Percentiles rank a stretch among this genome's conserved stretches.
These are phyloP conservation scores for Abrus pulchellus DNA, from an alignment of 306 rosid genomes.

Conservation along the genomic window DNA sequence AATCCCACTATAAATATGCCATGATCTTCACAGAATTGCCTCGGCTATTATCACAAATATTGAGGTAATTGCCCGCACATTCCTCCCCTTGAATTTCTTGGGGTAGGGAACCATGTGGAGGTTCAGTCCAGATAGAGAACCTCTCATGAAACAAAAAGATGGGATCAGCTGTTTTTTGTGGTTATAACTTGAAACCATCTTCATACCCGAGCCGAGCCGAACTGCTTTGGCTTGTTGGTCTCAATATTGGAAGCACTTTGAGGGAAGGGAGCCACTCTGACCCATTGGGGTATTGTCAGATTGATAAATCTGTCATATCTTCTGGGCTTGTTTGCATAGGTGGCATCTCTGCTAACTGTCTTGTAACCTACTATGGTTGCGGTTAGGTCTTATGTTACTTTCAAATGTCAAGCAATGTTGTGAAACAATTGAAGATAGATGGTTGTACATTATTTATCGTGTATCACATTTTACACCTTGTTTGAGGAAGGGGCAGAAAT, in stretches of 20 bases:
- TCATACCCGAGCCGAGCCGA: constrained; percentile 27
- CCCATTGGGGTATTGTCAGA: constrained; percentile 33
- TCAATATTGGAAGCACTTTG: constrained; percentile 66
- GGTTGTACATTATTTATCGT: constrained; percentile 3
- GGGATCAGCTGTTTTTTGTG: constrained; percentile 22
- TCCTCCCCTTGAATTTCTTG: constrained; percentile 35
- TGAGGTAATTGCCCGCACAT: constrained; percentile 43
- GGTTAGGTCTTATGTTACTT: constrained; percentile 4
- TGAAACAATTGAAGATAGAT: not conserved
- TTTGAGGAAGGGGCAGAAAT: not conserved
- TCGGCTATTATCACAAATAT: constrained; percentile 43
- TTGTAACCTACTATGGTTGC: constrained; percentile 40
- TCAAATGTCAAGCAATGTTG: not conserved
- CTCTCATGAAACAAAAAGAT: constrained; percentile 39
- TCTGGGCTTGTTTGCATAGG: constrained; percentile 20
- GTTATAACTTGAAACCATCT: constrained; percentile 33
- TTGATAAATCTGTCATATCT: constrained; percentile 24
- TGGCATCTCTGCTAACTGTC: constrained; percentile 42
- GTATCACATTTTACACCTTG: not conserved
- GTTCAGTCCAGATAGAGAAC: constrained; percentile 28
- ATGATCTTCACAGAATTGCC: constrained; percentile 12
- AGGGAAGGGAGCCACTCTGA: constrained; percentile 53
- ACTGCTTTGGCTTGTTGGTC: constrained; percentile 46
- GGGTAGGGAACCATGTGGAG: constrained; percentile 42
- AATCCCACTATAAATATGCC: constrained; percentile 46